phyloP scores from a whole-genome alignment of 208 protist species.

The Acanthamoeba healyi region DNA sequence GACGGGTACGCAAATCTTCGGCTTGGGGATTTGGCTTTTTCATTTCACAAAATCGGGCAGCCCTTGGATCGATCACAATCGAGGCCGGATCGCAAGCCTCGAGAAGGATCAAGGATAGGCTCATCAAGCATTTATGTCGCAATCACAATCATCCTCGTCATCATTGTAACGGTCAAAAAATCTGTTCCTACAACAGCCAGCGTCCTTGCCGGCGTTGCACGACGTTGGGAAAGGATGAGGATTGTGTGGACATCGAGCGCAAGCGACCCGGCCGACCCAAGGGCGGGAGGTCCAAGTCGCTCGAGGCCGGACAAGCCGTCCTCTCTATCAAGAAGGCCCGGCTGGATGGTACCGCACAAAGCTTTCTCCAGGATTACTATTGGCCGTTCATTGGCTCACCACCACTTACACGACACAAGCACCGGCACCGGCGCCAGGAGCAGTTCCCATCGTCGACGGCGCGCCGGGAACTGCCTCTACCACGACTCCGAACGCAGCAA shows the following conservation, averaged over 20 bases:
- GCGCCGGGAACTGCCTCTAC: background rate
- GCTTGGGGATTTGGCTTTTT: background rate
- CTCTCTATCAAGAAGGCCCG: background rate
- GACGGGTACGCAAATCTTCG: background rate
- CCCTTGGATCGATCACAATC: too few species aligned
- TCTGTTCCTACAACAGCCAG: background rate
- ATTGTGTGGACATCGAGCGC: slow-evolving; percentile 46
- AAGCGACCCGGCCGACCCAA: slow-evolving; percentile 24
- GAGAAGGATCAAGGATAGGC: too few species aligned
- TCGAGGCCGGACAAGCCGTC: background rate
- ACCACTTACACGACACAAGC: too few species aligned
- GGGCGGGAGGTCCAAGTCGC: slow-evolving; percentile 4
- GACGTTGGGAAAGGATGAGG: slow-evolving; percentile 24
- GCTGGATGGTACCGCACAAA: background rate
- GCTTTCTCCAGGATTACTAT: background rate
- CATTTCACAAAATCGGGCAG: background rate
- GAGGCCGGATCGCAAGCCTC: too few species aligned
- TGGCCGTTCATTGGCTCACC: background rate
- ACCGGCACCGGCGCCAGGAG: background rate
- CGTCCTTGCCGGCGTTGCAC: slow-evolving; percentile 34
- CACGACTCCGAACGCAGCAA: background rate
- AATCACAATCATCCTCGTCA: background rate
- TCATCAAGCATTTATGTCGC: too few species aligned
- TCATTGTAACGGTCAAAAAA: too few species aligned
- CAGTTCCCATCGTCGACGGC: background rate